Evolutionary conservation across 345 rosid species (phyloP).

Genomic region (Ceriops zippeliana): DNA sequence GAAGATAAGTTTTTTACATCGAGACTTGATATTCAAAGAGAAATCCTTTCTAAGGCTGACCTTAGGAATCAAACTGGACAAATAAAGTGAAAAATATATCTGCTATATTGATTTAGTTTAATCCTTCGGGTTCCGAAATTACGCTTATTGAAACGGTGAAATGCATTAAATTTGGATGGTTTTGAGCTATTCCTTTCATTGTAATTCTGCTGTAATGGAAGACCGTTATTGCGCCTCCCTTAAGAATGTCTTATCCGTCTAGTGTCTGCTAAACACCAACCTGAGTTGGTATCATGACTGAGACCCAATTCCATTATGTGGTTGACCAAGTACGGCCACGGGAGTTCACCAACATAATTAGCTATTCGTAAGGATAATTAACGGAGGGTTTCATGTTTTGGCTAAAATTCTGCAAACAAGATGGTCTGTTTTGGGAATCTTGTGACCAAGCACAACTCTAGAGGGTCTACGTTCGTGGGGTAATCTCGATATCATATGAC

Average conservation of each 20-base stretch:
- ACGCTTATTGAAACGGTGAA: no score
- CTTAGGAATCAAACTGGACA: no score
- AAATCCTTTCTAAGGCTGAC: no score
- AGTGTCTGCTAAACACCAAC: background rate
- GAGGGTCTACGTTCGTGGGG: background rate
- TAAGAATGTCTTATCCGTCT: background rate
- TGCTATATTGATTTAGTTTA: no score
- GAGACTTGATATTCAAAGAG: no score
- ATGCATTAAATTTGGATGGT: no score
- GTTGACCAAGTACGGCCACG: no score
- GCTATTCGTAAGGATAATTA: background rate
- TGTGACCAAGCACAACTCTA: background rate
- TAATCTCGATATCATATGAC: background rate
- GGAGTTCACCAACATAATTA: background rate
- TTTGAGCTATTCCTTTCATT: background rate
- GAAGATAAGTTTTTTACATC: no score
- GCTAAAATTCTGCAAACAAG: background rate
- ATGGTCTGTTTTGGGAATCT: conserved; percentile 7
- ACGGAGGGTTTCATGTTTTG: background rate
- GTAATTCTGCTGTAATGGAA: background rate
- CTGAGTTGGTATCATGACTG: background rate
- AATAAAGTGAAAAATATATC: no score
- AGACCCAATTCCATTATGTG: background rate
- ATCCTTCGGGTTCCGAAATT: no score
- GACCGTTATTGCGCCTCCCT: background rate